phyloP scores from a whole-genome alignment of 495 filamentous ascomycete species.

The Chaetomium tenue region DNA sequence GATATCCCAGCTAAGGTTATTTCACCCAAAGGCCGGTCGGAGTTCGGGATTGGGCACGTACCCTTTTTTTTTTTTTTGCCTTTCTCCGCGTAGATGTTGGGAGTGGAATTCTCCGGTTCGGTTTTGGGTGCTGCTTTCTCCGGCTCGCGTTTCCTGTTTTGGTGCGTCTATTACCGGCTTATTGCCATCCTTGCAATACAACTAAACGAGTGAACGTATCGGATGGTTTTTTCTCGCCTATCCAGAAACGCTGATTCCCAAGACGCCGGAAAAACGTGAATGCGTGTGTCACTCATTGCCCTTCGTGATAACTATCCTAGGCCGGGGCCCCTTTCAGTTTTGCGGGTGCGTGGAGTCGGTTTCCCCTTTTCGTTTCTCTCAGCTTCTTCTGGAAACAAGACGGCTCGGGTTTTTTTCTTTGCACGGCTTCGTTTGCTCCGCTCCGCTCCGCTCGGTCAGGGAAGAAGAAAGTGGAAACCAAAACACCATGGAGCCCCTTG shows the following conservation, averaged over 20 bases:
- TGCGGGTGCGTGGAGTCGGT: background rate
- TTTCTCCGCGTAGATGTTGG: background rate
- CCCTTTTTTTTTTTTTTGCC: background rate
- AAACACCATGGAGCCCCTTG: background rate
- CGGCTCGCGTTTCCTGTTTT: background rate
- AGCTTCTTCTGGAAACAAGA: background rate
- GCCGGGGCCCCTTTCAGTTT: background rate
- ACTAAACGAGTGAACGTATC: no score
- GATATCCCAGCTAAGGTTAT: background rate
- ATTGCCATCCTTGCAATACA: background rate
- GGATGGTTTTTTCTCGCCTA: no score
- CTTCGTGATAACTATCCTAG: background rate
- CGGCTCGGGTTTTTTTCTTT: background rate
- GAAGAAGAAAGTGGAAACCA: background rate
- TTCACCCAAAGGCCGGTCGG: background rate
- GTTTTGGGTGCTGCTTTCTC: background rate
- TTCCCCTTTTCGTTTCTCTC: background rate
- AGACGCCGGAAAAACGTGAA: background rate
- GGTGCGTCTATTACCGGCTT: background rate
- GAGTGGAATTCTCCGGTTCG: background rate
- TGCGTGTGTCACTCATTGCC: background rate
- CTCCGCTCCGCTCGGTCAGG: background rate
- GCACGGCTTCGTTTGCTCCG: background rate
- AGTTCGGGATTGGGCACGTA: slow-evolving; percentile 3
- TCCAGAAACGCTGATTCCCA: background rate